These are phyloP conservation scores for Trifolium pratense DNA, from an alignment of 306 rosid genomes.

Conservation along the genomic window DNA sequence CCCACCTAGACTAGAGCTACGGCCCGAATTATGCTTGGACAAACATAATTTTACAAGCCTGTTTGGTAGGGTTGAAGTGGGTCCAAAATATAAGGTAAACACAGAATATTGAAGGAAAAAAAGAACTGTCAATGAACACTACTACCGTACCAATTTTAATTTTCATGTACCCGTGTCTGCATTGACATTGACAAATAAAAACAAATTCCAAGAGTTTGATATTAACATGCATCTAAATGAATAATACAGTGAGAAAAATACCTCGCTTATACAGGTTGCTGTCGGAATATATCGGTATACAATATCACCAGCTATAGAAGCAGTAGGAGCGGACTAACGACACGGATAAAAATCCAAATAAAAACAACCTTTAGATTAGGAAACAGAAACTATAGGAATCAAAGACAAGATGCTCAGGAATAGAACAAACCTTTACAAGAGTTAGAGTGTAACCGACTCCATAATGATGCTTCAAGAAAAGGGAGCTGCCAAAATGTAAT, in stretches of 20 bases:
- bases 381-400: constrained; percentile 36
- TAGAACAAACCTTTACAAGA: constrained; percentile 76
- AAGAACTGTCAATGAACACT: neutral
- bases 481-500: constrained; percentile 69
- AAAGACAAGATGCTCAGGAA: constrained; percentile 32
- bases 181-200: constrained; percentile 24
- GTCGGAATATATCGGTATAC: constrained; percentile 83
- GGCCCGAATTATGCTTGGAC: neutral
- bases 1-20: neutral
- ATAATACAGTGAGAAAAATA: constrained; percentile 43
- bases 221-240: constrained; percentile 15
- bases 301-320: constrained; percentile 84
- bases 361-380: constrained; percentile 33
- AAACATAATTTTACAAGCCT: neutral
- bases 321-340: constrained; percentile 85
- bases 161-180: neutral
- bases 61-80: neutral
- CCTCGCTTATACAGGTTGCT: constrained; percentile 97
- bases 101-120: neutral
- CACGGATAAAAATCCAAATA: constrained; percentile 32
- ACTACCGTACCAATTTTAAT: constrained; percentile 6
- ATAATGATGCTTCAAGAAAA: constrained; percentile 92
- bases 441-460: constrained; percentile 98
- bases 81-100: neutral
- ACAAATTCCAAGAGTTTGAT: neutral